phyloP scores from a whole-genome alignment of 768 basidiomycete species.

The Leucosporidium scottii region DNA sequence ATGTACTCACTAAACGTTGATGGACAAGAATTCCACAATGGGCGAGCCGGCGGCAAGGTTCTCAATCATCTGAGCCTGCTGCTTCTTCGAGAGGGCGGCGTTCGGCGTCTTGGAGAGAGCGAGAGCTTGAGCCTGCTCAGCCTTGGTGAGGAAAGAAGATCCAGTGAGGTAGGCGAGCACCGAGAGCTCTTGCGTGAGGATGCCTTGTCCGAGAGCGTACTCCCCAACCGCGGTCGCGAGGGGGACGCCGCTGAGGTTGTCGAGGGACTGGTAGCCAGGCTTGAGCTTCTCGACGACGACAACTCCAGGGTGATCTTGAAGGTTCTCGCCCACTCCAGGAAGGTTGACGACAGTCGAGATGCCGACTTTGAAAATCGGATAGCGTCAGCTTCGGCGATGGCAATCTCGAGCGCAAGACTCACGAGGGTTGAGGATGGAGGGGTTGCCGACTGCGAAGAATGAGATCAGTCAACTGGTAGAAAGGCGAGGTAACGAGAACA shows the following conservation, averaged over 20 bases:
- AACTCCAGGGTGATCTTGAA: conserved; percentile 39
- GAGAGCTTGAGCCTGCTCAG: background rate
- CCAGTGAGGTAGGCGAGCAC: conserved; percentile 19
- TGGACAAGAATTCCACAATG: conserved; percentile 16
- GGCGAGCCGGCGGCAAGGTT: conserved; percentile 2
- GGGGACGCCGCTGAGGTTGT: background rate
- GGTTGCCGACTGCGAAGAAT: conserved; percentile 6
- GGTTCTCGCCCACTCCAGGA: conserved; percentile 47
- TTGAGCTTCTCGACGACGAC: conserved; percentile 29
- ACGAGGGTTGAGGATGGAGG: conserved; percentile 9
- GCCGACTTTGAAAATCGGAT: background rate
- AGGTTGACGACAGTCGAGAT: conserved; percentile 44
- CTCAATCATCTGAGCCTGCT: background rate
- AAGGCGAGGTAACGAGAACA: no score
- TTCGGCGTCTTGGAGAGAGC: conserved; percentile 1
- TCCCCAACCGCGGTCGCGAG: conserved; percentile 2
- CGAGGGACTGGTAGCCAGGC: conserved; percentile 8
- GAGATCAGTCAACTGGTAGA: no score
- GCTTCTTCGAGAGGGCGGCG: conserved; percentile 1
- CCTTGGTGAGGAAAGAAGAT: conserved; percentile 2
- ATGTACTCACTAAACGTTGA: conserved; percentile 19
- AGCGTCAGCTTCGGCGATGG: background rate
- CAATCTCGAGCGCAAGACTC: background rate
- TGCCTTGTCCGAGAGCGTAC: conserved; percentile 13
- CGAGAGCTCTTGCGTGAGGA: conserved; percentile 19